phyloP scores from a whole-genome alignment of 2,329 filamentous ascomycete genomes.

The Hypocreales sp. region DNA sequence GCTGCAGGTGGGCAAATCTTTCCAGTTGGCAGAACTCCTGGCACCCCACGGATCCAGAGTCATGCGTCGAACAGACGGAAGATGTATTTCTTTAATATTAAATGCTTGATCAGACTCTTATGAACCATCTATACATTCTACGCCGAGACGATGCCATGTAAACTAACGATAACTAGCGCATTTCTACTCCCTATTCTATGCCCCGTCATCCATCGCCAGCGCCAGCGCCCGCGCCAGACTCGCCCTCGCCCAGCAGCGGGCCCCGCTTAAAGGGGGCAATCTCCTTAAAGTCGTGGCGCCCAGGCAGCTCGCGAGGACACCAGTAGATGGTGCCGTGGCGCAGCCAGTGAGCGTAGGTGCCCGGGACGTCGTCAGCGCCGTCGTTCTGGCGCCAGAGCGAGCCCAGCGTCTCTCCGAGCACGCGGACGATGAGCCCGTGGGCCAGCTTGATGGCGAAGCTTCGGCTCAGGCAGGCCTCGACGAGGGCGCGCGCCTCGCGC shows the following conservation, averaged over 20 bases:
- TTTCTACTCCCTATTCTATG: too few species aligned
- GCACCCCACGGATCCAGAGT: too few species aligned
- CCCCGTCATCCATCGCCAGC: too few species aligned
- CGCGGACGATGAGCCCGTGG: conserved; percentile 34
- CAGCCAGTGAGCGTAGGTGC: conserved; percentile 40
- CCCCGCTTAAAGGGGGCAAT: conserved; percentile 24
- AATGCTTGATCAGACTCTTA: too few species aligned
- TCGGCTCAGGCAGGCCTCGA: conserved; percentile 29
- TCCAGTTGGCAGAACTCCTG: too few species aligned
- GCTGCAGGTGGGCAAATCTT: too few species aligned
- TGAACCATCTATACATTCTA: too few species aligned
- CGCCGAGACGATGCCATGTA: too few species aligned
- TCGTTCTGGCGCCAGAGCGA: conserved; percentile 34
- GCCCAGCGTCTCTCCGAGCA: conserved; percentile 33
- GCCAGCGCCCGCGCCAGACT: too few species aligned
- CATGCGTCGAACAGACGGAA: too few species aligned
- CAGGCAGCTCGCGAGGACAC: conserved; percentile 25
- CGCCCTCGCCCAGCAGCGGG: conserved; percentile 4
- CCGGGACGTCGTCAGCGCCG: conserved; percentile 29
- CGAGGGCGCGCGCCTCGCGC: conserved; percentile 29
- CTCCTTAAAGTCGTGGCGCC: conserved; percentile 15
- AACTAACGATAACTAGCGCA: too few species aligned
- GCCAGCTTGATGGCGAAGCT: conserved; percentile 41
- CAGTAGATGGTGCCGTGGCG: conserved; percentile 32
- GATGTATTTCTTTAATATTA: too few species aligned